phyloP scores from a whole-genome alignment of 164 flowering plant genomes.

The Magnolia kwangsiensis region DNA sequence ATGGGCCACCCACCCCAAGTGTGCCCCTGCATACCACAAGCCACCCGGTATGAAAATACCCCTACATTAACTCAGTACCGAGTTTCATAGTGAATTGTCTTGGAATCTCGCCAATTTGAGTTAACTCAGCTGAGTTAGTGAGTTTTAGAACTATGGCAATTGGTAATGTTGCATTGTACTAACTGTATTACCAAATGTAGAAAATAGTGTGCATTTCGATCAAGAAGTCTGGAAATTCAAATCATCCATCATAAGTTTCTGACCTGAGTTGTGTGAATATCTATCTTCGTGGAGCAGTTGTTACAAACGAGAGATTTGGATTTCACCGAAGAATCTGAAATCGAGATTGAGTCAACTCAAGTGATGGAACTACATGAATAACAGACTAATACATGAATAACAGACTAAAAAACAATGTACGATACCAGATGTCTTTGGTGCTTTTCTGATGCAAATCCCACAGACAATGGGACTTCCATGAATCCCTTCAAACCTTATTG shows the following conservation, averaged over 20 bases:
- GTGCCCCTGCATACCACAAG: no score
- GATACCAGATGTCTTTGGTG: constrained; percentile 44
- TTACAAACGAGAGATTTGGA: constrained; percentile 43
- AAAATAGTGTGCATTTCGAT: background rate
- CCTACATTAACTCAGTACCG: no score
- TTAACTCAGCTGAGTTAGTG: no score
- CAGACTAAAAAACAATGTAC: background rate
- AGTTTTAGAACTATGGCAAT: no score
- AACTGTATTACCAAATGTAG: no score
- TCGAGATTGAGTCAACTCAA: background rate
- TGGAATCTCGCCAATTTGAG: no score
- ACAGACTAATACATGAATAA: no score
- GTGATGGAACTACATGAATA: background rate
- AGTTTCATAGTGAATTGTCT: no score
- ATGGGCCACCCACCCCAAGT: no score
- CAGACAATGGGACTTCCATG: constrained; percentile 65
- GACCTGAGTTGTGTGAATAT: constrained; percentile 56
- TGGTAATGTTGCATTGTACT: no score
- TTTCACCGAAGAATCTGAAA: constrained; percentile 8
- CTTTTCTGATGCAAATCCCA: constrained; percentile 69
- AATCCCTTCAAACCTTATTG: constrained; percentile 59
- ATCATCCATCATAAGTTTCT: background rate
- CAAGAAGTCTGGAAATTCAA: background rate
- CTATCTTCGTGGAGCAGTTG: constrained; percentile 56
- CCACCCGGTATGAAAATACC: no score